phyloP scores from a whole-genome alignment of 371 early-diverging fungal genomes.

The Lichtheimia ramosa region DNA sequence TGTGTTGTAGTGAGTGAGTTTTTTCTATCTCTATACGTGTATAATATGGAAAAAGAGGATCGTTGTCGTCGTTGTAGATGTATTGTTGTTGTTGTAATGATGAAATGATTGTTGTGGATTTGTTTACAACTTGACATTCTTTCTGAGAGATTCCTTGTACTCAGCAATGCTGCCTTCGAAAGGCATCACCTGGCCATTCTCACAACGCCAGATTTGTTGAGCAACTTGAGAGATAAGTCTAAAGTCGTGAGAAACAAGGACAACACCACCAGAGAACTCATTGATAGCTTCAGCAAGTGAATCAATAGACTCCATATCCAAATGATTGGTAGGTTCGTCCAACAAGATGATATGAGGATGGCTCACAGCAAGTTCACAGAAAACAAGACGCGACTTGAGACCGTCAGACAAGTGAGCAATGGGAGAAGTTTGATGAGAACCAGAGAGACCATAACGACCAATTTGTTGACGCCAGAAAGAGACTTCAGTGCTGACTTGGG shows the following conservation, averaged over 20 bases:
- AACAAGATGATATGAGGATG: slow-evolving; percentile 94
- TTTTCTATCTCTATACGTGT: too few species aligned
- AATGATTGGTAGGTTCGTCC: slow-evolving; percentile 98
- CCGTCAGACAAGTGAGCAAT: slow-evolving; percentile 93
- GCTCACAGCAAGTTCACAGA: slow-evolving; percentile 89
- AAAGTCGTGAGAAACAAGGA: slow-evolving; percentile 99
- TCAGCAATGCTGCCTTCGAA: slow-evolving; percentile 83
- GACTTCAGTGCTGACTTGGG: slow-evolving; percentile 40
- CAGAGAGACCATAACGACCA: slow-evolving; percentile 94
- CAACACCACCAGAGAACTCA: slow-evolving; percentile 94
- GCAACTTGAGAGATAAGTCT: slow-evolving; percentile 96
- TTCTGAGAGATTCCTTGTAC: slow-evolving; percentile 87
- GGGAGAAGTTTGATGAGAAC: slow-evolving; percentile 87
- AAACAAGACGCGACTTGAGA: slow-evolving; percentile 93
- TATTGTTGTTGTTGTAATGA: too few species aligned
- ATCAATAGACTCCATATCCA: slow-evolving; percentile 96
- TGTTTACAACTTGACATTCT: slow-evolving; percentile 69
- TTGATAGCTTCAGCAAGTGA: slow-evolving; percentile 96
- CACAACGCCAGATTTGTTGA: slow-evolving; percentile 95
- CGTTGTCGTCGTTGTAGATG: too few species aligned
- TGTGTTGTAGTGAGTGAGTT: too few species aligned
- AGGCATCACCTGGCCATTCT: slow-evolving; percentile 73
- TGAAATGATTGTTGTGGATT: too few species aligned
- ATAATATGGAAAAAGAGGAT: too few species aligned
- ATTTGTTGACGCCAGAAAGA: slow-evolving; percentile 87